Evolutionary conservation across 2,329 filamentous ascomycete genomes (phyloP).

Genomic region (Fusarium subglutinans): DNA sequence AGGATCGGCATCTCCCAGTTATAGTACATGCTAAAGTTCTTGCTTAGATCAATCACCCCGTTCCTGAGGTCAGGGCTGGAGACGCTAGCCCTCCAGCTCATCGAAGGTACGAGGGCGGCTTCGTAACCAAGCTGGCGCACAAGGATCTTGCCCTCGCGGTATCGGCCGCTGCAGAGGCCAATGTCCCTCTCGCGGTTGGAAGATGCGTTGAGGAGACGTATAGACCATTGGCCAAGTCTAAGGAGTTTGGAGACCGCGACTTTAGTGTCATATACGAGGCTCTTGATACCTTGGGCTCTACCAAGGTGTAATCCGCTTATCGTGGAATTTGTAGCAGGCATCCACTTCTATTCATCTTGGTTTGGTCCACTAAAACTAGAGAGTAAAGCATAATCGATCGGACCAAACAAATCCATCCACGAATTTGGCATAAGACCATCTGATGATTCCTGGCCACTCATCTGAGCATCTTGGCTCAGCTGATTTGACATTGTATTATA

Average conservation of each 20-base stretch:
- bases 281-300: not conserved
- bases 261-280: not conserved
- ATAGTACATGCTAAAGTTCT: not conserved
- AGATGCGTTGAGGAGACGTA: not conserved
- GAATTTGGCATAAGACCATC: not conserved
- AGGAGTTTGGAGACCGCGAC: not conserved
- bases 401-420: not conserved
- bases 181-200: not conserved
- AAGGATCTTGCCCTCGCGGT: not conserved
- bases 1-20: fast-evolving
- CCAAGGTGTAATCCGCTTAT: not conserved
- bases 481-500: not conserved
- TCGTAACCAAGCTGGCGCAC: not conserved
- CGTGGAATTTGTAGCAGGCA: not conserved
- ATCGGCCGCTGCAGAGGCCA: not conserved
- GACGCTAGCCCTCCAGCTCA: not conserved
- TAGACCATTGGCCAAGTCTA: not conserved
- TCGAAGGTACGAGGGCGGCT: not conserved
- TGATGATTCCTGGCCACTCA: not conserved
- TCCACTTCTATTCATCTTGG: not conserved
- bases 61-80: not conserved
- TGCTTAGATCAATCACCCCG: not conserved
- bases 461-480: not conserved
- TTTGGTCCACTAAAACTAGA: not conserved
- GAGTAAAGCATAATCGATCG: not conserved